phyloP scores from a whole-genome alignment of 2,329 filamentous ascomycete genomes.

The Paecilomyces variotii region DNA sequence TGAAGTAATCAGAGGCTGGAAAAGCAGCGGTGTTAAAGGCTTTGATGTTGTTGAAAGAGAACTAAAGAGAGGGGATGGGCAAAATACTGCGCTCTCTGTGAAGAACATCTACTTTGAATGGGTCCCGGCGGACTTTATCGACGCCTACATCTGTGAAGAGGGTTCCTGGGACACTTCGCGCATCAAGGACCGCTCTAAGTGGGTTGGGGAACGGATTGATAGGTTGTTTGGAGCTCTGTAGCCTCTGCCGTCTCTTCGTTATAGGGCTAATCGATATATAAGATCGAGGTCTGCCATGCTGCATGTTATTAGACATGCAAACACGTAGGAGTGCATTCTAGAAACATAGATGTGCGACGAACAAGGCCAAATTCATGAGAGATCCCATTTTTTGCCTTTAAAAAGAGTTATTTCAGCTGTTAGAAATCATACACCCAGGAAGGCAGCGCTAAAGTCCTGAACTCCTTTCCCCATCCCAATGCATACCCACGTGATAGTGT shows the following conservation, averaged over 20 bases:
- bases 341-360: neutral
- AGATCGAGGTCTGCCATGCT: too few relatives aligned
- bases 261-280: too few relatives aligned
- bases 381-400: too few relatives aligned
- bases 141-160: slow-evolving; percentile 49
- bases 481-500: neutral
- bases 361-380: neutral
- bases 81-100: slow-evolving; percentile 22
- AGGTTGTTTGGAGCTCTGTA: slow-evolving; percentile 39
- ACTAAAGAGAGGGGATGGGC: slow-evolving; percentile 1
- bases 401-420: neutral
- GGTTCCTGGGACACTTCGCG: slow-evolving; percentile 36
- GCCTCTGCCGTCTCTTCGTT: neutral
- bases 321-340: neutral
- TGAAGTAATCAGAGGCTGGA: slow-evolving; percentile 47
- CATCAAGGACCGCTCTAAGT: slow-evolving; percentile 34
- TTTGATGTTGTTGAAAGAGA: slow-evolving; percentile 12
- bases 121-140: slow-evolving; percentile 45
- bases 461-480: slow-evolving; percentile 5
- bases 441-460: slow-evolving; percentile 1
- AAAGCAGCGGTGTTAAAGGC: slow-evolving; percentile 14
- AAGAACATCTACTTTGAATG: slow-evolving; percentile 54
- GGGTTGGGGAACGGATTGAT: slow-evolving; percentile 29
- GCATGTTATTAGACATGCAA: too few relatives aligned
- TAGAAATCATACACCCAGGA: neutral